Evolutionary conservation across 805 yeast genomes (phyloP).

Genomic region (Saccharomycopsis synnaedendra): DNA sequence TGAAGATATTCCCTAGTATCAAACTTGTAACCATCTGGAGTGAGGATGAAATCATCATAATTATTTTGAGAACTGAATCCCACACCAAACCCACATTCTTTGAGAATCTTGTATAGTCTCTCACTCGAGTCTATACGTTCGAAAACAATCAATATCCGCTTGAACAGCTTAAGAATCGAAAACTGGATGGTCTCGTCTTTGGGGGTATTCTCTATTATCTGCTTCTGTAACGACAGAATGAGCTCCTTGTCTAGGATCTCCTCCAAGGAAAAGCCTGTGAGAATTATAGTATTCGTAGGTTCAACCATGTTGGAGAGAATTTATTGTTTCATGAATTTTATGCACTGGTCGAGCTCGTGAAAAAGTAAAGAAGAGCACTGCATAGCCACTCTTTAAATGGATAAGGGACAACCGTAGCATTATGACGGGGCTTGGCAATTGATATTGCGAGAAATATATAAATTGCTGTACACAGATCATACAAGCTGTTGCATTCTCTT

Average conservation of each 20-base stretch:
- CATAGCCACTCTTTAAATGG: too few species aligned
- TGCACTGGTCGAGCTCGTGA: neutral
- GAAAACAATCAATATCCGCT: conserved; percentile 21
- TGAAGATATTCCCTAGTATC: conserved; percentile 14
- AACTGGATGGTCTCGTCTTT: conserved; percentile 19
- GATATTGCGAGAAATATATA: too few species aligned
- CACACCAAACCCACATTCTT: conserved; percentile 12
- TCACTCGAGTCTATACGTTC: conserved; percentile 9
- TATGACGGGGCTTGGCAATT: too few species aligned
- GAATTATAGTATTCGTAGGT: conserved; percentile 21
- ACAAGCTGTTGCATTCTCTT: too few species aligned
- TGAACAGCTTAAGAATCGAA: conserved; percentile 20
- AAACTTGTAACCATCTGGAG: conserved; percentile 11
- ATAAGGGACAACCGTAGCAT: too few species aligned
- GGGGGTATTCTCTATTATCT: conserved; percentile 17
- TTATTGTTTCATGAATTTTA: neutral
- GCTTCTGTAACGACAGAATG: conserved; percentile 19
- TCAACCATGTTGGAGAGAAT: conserved; percentile 4
- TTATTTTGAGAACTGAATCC: conserved; percentile 14
- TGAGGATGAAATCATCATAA: conserved; percentile 14
- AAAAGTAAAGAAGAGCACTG: too few species aligned
- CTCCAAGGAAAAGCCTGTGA: conserved; percentile 17
- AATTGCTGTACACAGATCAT: too few species aligned
- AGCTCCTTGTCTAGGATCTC: conserved; percentile 17
- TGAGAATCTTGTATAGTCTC: conserved; percentile 8